Base-by-base conservation (phyloP, 2,329 filamentous ascomycete genomes). In the Acrodontium crateriforme region DNA sequence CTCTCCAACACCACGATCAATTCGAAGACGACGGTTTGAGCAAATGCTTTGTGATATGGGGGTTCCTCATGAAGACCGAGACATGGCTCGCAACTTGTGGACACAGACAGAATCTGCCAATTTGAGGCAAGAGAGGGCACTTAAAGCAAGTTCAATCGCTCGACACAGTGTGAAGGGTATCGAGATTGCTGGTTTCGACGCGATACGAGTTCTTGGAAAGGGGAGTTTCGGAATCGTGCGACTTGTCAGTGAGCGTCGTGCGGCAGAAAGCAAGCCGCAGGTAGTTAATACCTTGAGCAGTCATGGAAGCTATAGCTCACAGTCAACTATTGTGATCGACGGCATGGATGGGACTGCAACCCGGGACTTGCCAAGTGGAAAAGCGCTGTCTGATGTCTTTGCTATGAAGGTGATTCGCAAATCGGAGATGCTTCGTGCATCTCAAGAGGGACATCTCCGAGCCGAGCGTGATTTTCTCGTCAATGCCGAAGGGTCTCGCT, bases 321-420 rank as follows among this genome's bases (percentile, higher is more conserved):
- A 12, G 14, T 12, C 11, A 4, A 34, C 29, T n/a, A 35, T 28
- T 25, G 29, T 32, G 15, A 30, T 45, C 34, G 37, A 37, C 19
- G 36, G 37, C 20, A 30, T 37, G 14, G 42, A 47, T 16, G 39
- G 44, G 23, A 46, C 38, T 3, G 44, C 45, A 7, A 41, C 37
- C 16, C 36, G 38, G 16, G 45, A 42, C 15, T 27, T 45, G 9
- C 42, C 45, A 3, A 32, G 39, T 21, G 46, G 45, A 19, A 45
- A 46, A 30, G 41, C 46, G 8, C 33, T 48, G 3, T 68, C 64
- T 27, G 67, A 78, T 32, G 73, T 93, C 1, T 95, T 78, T 51
- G 89, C 89, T 9, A 94, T 95, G 87, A 95, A 95, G 51, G 80
- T 93, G 17, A 95, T 95, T 41, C 74, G 79, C 32, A 98, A 98